phyloP scores from a whole-genome alignment of 768 basidiomycete genomes.

The Coprinopsis marcescibilis region DNA sequence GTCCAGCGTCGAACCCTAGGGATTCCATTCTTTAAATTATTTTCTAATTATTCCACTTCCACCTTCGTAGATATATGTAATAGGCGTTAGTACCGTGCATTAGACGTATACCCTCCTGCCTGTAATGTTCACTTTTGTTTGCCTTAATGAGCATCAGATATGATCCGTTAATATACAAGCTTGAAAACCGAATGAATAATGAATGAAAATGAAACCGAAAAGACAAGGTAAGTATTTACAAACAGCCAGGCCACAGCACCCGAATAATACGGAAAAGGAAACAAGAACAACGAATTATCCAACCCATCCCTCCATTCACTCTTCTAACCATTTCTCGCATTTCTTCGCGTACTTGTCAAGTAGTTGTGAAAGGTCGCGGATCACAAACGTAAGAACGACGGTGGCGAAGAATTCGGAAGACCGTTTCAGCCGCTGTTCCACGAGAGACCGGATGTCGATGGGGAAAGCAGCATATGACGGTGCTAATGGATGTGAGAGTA shows the following conservation, averaged over 20 bases:
- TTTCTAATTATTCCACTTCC: conserved; percentile 3
- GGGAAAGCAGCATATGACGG: conserved; percentile 73
- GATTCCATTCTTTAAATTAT: neutral
- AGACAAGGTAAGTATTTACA: conserved; percentile 6
- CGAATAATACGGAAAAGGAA: conserved; percentile 6
- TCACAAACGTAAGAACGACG: conserved; percentile 84
- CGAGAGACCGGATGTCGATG: conserved; percentile 49
- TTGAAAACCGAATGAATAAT: neutral
- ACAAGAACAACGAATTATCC: conserved; percentile 11
- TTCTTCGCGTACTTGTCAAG: conserved; percentile 93
- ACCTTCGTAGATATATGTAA: neutral
- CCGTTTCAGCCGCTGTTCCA: conserved; percentile 73
- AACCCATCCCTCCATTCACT: conserved; percentile 42
- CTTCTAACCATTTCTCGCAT: conserved; percentile 88
- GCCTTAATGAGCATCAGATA: conserved; percentile 1
- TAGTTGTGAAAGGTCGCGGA: conserved; percentile 78
- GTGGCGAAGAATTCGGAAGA: conserved; percentile 89
- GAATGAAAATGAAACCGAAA: neutral
- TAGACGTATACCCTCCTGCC: neutral
- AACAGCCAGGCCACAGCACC: conserved; percentile 4
- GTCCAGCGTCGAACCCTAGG: conserved; percentile 1
- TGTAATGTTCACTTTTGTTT: neutral
- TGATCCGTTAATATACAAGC: conserved; percentile 12
- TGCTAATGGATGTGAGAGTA: conserved; percentile 56
- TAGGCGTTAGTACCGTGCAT: neutral